A percentile compares a stretch with the other conserved stretches of the same genome.
Conservation (phyloP, 2,329 filamentous ascomycete species). For the Alternaria arbusti region DNA sequence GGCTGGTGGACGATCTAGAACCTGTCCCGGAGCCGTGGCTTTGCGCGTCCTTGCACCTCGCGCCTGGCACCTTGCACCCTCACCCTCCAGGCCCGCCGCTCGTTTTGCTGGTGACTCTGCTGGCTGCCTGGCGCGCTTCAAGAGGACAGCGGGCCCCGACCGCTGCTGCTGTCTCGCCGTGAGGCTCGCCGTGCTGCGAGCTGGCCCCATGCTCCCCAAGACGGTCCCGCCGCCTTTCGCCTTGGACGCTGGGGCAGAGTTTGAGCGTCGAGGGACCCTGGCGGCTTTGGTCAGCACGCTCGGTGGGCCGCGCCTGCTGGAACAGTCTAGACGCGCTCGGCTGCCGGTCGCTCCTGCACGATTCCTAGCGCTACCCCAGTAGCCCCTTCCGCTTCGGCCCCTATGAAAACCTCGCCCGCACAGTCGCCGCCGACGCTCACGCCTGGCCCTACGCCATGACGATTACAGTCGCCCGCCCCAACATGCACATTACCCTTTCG, state of each 20-base stretch:
- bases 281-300: slow-evolving; percentile 7
- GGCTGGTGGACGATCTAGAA: slow-evolving; percentile 42
- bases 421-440: slow-evolving; percentile 9
- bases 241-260: background rate
- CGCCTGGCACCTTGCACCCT: background rate
- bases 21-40: slow-evolving; percentile 34
- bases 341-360: slow-evolving; percentile 17
- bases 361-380: slow-evolving; percentile 25
- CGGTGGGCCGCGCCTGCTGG: slow-evolving; percentile 24
- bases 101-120: background rate
- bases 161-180: background rate
- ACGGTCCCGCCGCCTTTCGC: too few relatives aligned
- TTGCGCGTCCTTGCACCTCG: slow-evolving; percentile 24
- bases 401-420: slow-evolving; percentile 18
- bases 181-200: background rate
- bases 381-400: slow-evolving; percentile 18
- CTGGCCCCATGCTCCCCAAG: background rate
- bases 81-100: slow-evolving; percentile 1
- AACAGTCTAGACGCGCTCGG: slow-evolving; percentile 29
- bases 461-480: background rate
- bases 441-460: slow-evolving; percentile 7
- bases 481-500: slow-evolving; percentile 11
- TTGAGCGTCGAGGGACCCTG: slow-evolving; percentile 6
- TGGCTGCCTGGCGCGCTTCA: background rate
- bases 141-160: background rate